phyloP scores from a whole-genome alignment of 2,329 filamentous ascomycete species.

The Fusarium setosum region DNA sequence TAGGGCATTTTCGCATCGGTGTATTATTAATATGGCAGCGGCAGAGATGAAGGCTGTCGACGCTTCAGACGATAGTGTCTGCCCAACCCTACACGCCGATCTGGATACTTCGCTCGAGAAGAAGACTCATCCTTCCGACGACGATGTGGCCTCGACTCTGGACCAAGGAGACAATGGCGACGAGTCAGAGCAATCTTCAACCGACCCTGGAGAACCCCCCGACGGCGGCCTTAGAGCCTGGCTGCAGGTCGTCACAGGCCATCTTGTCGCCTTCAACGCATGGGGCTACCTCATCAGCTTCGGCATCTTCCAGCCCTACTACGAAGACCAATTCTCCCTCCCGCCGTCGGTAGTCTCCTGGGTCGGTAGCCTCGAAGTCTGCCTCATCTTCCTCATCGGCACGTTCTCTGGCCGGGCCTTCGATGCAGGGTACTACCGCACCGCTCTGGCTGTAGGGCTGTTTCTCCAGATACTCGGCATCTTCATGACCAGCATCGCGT shows the following conservation, averaged over 20 bases:
- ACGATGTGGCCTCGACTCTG: constrained; percentile 17
- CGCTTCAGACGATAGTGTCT: constrained; percentile 13
- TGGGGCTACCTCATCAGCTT: constrained; percentile 56
- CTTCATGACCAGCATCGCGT: constrained; percentile 57
- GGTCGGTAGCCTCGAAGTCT: constrained; percentile 61
- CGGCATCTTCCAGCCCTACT: constrained; percentile 54
- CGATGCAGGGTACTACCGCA: constrained; percentile 55
- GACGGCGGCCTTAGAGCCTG: constrained; percentile 52
- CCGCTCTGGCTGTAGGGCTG: constrained; percentile 48
- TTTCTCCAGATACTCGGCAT: constrained; percentile 58
- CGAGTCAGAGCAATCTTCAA: not conserved
- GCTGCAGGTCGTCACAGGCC: constrained; percentile 52
- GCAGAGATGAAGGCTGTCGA: not conserved
- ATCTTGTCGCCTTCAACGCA: constrained; percentile 52
- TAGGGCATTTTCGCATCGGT: accelerated
- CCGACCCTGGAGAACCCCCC: constrained; percentile 38
- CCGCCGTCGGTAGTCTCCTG: constrained; percentile 56
- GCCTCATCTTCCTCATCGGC: constrained; percentile 54
- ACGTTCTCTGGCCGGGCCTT: constrained; percentile 54
- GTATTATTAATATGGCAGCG: not conserved
- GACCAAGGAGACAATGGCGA: not conserved
- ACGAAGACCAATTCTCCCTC: constrained; percentile 46
- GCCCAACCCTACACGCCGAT: constrained; percentile 8
- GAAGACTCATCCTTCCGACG: not conserved
- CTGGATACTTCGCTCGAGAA: constrained; percentile 8